Conservation (phyloP, 2,329 filamentous ascomycete genomes). For the Colletotrichum godetiae region DNA sequence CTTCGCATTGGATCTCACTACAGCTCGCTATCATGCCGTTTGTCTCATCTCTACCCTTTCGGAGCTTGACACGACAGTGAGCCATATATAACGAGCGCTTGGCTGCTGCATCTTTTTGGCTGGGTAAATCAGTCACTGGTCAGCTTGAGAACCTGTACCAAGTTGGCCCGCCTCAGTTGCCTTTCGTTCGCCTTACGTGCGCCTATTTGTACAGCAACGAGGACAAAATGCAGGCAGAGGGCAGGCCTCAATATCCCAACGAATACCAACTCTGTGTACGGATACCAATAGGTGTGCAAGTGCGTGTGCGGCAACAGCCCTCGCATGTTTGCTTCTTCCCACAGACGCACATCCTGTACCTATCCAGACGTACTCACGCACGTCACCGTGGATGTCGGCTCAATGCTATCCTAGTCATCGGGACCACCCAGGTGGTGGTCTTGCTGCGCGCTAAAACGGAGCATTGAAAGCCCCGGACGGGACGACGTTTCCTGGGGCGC, state of each 20-base stretch:
- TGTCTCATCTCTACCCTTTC: not conserved
- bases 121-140: not conserved
- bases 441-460: not conserved
- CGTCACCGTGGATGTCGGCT: not conserved
- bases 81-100: not conserved
- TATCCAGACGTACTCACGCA: not conserved
- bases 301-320: not conserved
- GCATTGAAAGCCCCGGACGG: not conserved
- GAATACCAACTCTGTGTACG: not conserved
- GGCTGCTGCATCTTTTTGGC: slow-evolving; percentile 5
- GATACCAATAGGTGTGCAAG: not conserved
- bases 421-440: not conserved
- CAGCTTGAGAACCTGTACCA: not conserved
- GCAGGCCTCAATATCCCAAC: not conserved
- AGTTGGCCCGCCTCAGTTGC: slow-evolving; percentile 1
- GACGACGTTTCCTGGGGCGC: not conserved
- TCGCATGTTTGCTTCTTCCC: not conserved
- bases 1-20: slow-evolving; percentile 6
- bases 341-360: not conserved
- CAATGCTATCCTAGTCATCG: not conserved
- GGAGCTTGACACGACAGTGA: not conserved
- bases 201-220: slow-evolving; percentile 7
- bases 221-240: not conserved
- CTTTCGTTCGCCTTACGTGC: slow-evolving; percentile 22
- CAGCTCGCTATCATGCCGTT: slow-evolving; percentile 7